Evolutionary conservation across 2,329 filamentous ascomycete genomes (phyloP).

Genomic region (Penicillium sp.): DNA sequence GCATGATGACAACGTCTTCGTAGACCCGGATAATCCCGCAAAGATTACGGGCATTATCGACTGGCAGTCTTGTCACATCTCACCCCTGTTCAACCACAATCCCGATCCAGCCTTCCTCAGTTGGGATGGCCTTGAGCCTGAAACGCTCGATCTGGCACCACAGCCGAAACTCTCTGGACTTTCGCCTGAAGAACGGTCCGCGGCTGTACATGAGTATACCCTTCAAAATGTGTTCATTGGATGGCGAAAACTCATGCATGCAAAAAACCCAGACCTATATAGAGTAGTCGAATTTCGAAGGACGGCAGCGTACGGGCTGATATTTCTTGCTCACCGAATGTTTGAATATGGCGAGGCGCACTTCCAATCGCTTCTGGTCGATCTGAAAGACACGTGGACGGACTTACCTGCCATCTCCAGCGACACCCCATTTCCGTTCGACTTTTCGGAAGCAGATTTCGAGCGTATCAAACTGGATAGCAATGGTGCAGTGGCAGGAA

Average conservation of each 20-base stretch:
- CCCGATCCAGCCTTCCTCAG: slow-evolving; percentile 23
- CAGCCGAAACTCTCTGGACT: slow-evolving; percentile 18
- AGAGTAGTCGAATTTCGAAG: slow-evolving; percentile 18
- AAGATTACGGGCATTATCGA: slow-evolving; percentile 26
- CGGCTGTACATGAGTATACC: slow-evolving; percentile 22
- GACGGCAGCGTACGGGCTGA: slow-evolving; percentile 21
- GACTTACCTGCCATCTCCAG: slow-evolving; percentile 8
- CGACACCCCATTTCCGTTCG: too few relatives aligned
- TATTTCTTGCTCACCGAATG: slow-evolving; percentile 25
- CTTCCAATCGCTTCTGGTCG: slow-evolving; percentile 25
- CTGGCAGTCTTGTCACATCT: slow-evolving; percentile 26
- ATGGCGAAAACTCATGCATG: slow-evolving; percentile 24
- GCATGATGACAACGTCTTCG: slow-evolving; percentile 27
- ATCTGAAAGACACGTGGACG: slow-evolving; percentile 22
- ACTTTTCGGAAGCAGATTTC: too few relatives aligned
- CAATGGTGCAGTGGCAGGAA: too few relatives aligned
- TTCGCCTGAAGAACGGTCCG: slow-evolving; percentile 18
- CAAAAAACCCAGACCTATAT: slow-evolving; percentile 23
- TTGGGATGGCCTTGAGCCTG: slow-evolving; percentile 23
- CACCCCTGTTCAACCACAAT: slow-evolving; percentile 24
- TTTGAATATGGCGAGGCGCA: slow-evolving; percentile 27
- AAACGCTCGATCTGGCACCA: slow-evolving; percentile 21
- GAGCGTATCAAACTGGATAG: too few relatives aligned
- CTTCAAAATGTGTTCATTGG: slow-evolving; percentile 20
- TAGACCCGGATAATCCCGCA: slow-evolving; percentile 23